phyloP scores from a whole-genome alignment of 2,329 filamentous ascomycete species.

The Emericellopsis cladophorae region DNA sequence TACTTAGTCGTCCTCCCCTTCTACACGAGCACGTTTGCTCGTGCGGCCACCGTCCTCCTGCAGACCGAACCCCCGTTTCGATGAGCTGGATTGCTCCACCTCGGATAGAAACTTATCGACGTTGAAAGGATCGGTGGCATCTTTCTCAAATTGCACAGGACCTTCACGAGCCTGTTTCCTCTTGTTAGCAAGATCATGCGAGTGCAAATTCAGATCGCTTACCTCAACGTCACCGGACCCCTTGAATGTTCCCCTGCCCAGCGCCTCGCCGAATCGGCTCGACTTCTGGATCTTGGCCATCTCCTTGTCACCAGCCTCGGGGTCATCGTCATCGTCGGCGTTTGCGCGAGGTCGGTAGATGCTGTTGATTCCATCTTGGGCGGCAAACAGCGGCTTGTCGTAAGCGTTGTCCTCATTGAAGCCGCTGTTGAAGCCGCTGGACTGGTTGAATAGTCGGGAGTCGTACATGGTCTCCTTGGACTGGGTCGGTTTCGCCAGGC shows the following conservation, averaged over 20 bases:
- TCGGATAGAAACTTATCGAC: conserved; percentile 90
- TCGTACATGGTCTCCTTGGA: conserved; percentile 94
- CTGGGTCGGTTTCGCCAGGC: conserved; percentile 87
- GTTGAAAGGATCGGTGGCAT: conserved; percentile 74
- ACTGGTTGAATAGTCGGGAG: conserved; percentile 87
- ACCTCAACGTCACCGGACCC: conserved; percentile 74
- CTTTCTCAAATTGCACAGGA: conserved; percentile 93
- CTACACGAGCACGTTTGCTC: conserved; percentile 62
- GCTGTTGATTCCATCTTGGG: conserved; percentile 85
- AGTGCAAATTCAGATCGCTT: conserved; percentile 1
- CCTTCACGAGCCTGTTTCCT: conserved; percentile 59
- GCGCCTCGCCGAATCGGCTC: conserved; percentile 70
- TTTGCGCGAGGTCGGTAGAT: conserved; percentile 79
- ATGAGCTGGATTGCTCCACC: conserved; percentile 46
- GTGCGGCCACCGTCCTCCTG: conserved; percentile 43
- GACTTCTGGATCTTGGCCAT: conserved; percentile 81
- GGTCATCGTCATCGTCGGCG: conserved; percentile 65
- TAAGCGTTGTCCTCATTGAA: conserved; percentile 98
- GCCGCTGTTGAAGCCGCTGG: conserved; percentile 76
- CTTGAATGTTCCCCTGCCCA: conserved; percentile 86
- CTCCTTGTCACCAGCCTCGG: conserved; percentile 66
- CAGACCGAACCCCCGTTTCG: conserved; percentile 66
- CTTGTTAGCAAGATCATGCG: background rate
- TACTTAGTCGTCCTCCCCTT: conserved; percentile 42
- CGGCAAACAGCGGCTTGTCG: conserved; percentile 93